These are phyloP conservation scores for Eremochloa ophiuroides DNA, from an alignment of 176 grass and related monocot species.

Conservation along the genomic window DNA sequence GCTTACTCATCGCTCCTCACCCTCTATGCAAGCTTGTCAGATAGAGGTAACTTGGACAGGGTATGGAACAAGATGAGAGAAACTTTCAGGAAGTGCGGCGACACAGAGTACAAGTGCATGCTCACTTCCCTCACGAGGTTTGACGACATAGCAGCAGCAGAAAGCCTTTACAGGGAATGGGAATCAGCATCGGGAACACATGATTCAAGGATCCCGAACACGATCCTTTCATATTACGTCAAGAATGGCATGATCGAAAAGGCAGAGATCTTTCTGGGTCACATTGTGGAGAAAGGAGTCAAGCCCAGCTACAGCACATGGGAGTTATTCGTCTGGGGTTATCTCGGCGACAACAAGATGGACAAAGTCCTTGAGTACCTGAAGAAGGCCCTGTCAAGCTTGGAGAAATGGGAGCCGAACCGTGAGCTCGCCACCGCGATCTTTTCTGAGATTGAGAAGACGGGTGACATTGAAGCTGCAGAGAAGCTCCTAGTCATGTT, in stretches of 20 bases:
- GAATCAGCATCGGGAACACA: conserved; percentile 43
- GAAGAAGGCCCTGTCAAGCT: conserved; percentile 50
- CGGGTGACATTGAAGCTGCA: conserved; percentile 48
- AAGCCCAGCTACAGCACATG: conserved; percentile 73
- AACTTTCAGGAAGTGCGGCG: conserved; percentile 63
- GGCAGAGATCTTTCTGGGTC: conserved; percentile 42
- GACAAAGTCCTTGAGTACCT: conserved; percentile 58
- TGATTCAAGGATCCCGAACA: conserved; percentile 65
- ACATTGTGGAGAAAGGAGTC: conserved; percentile 41
- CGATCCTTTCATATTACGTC: conserved; percentile 65
- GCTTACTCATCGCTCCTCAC: conserved; percentile 71
- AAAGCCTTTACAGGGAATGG: conserved; percentile 55
- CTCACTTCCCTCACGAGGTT: conserved; percentile 67
- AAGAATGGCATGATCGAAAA: conserved; percentile 58
- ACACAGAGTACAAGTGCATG: conserved; percentile 77
- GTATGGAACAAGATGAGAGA: conserved; percentile 58
- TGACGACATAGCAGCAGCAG: conserved; percentile 48
- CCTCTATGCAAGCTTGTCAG: conserved; percentile 49
- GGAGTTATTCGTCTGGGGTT: conserved; percentile 63
- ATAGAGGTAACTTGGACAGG: conserved; percentile 69
- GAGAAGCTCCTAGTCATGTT: conserved; percentile 69
- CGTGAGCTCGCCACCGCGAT: conserved; percentile 32
- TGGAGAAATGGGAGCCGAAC: conserved; percentile 84
- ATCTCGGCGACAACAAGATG: conserved; percentile 38
- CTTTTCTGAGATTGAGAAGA: conserved; percentile 46